A percentile compares a stretch with the other conserved stretches of the same genome.
phyloP scores from a whole-genome alignment of 305 asterid genomes.

The Rubia balearica region DNA sequence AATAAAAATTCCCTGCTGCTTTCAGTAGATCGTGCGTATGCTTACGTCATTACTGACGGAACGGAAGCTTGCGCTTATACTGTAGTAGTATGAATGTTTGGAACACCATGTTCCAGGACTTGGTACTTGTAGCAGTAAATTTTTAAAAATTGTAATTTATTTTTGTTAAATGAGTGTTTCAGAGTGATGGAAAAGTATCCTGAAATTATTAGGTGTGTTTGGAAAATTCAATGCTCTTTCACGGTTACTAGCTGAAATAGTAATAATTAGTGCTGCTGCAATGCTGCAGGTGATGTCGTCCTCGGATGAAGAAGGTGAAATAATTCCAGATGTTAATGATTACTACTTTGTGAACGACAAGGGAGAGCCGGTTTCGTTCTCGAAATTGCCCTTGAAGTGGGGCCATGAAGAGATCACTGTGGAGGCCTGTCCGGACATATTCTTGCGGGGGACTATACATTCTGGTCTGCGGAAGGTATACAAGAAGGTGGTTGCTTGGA shows the following conservation, averaged over 20 bases:
- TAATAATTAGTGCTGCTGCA: not conserved
- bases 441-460: slow-evolving; percentile 36
- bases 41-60: not conserved
- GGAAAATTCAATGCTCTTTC: not conserved
- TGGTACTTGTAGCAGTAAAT: not conserved
- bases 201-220: not conserved
- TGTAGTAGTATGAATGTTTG: not conserved
- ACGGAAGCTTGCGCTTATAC: not conserved
- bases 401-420: slow-evolving; percentile 19
- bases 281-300: slow-evolving; percentile 31
- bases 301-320: slow-evolving; percentile 70
- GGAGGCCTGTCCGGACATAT: slow-evolving; percentile 19
- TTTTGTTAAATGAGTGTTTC: not conserved
- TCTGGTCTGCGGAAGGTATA: slow-evolving; percentile 32
- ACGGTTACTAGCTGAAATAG: not conserved
- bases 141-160: not conserved
- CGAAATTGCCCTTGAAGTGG: slow-evolving; percentile 46
- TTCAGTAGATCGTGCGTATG: not conserved
- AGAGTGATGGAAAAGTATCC: not conserved
- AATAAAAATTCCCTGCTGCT: not conserved
- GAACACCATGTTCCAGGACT: not conserved
- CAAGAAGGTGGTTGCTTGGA: slow-evolving; percentile 56
- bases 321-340: slow-evolving; percentile 33
- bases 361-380: slow-evolving; percentile 36
- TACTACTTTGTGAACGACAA: slow-evolving; percentile 32